These are phyloP conservation scores for Hypomontagnella submonticulosa DNA, from an alignment of 495 filamentous ascomycete species.

Conservation along the genomic window DNA sequence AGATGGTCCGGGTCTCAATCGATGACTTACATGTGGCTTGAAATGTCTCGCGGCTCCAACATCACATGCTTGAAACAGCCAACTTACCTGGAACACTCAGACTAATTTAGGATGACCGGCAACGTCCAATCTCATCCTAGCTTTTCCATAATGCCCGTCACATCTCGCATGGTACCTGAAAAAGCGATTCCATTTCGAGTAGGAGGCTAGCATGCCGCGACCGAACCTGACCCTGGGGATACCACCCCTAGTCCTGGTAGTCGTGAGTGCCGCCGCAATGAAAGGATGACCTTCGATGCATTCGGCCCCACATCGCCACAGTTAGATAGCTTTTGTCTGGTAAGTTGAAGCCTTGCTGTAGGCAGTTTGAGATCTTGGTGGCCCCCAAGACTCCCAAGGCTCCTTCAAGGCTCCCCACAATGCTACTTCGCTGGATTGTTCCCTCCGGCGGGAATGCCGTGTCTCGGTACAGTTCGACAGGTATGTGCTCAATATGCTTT, in stretches of 20 bases:
- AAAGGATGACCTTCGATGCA: constrained; percentile 42
- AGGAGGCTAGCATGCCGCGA: constrained; percentile 40
- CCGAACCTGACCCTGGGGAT: constrained; percentile 29
- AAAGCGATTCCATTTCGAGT: constrained; percentile 43
- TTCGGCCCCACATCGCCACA: constrained; percentile 24
- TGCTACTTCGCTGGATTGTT: constrained; percentile 45
- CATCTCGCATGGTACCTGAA: constrained; percentile 47
- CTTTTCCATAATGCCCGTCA: constrained; percentile 23
- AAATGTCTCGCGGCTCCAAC: constrained; percentile 44
- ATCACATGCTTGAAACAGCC: constrained; percentile 48
- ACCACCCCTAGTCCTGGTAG: constrained; percentile 9
- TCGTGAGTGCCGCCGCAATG: constrained; percentile 27
- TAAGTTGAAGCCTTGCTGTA: constrained; percentile 15
- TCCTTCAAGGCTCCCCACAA: constrained; percentile 21
- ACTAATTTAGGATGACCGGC: constrained; percentile 38
- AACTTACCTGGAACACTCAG: constrained; percentile 43
- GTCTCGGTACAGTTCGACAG: constrained; percentile 40
- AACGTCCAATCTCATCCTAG: constrained; percentile 35
- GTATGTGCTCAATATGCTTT: constrained; percentile 24
- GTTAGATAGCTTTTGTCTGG: constrained; percentile 12
- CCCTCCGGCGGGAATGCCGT: constrained; percentile 37
- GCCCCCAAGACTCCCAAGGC: constrained; percentile 22
- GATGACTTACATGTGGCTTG: constrained; percentile 42
- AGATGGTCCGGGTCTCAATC: constrained; percentile 35
- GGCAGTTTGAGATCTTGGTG: constrained; percentile 22